Base-by-base conservation (phyloP, 2,329 filamentous ascomycete genomes). In the Colletotrichum sp. region DNA sequence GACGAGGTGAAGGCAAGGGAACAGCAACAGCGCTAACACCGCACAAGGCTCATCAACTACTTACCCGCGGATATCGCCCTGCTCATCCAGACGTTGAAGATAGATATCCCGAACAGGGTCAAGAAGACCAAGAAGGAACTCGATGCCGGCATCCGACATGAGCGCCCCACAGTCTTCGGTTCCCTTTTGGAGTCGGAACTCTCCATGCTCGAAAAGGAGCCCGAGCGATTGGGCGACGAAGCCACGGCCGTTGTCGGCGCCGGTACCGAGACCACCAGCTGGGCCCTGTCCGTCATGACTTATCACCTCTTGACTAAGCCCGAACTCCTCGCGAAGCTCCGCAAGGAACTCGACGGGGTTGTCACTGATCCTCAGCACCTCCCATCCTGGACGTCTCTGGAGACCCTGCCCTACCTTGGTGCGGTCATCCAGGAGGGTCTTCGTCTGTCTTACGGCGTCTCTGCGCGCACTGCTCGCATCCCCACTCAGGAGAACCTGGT, bases 371-470 rank as follows among this genome's bases (percentile, higher is more conserved):
- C 81, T 1, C 71, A 59, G 24, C 72, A 79, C 3, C 77, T 83
- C 3, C 79, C 82, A 5, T 72, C 77, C 1, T 84, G 81, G 82
- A 81, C 77, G 1, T 75, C 77, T 2, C 81, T 87, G 2, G 85
- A 86, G 73, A 79, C 80, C 60, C 79, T 83, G 1, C 83, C 85
- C 0, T 87, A 86, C 63, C 78, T 87, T 1, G 79, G 81, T 39
- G 84, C 83, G 4, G 82, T 86, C 4, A 80, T 87, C 13, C 81
- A 84, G 26, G 85, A 87, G 65, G 80, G 82, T 1, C 70, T 87
- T 7, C 83, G 85, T 1, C 79, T 87, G 76, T 75, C 83, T 72
- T 75, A 84, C 73, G 75, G 81, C 71, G 63, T 83, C 63, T 60
- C 82, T 66, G 39, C 78, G 79, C 63, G 82, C 64, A 71, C 82